Evolutionary conservation across 305 asterid species (phyloP).

Genomic region (Plantago coronopus): DNA sequence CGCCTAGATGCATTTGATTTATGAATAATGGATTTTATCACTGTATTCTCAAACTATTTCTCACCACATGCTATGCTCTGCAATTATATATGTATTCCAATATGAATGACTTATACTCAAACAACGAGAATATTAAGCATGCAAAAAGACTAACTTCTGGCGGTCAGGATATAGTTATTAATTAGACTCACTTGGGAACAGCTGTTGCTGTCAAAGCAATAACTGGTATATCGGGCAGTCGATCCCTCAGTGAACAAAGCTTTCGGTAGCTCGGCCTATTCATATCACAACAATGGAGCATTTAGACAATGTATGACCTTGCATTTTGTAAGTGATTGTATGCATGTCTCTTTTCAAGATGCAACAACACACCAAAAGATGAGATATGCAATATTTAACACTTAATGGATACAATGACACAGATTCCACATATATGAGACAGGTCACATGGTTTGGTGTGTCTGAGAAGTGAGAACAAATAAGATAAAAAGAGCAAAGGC

Average conservation of each 20-base stretch:
- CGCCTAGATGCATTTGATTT: slow-evolving; percentile 13
- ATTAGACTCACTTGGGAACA: slow-evolving; percentile 79
- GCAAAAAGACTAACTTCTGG: slow-evolving; percentile 10
- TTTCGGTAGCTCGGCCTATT: slow-evolving; percentile 96
- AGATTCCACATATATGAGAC: too few species aligned
- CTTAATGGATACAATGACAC: too few species aligned
- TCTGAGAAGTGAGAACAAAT: too few species aligned
- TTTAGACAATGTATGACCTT: neutral
- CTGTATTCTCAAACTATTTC: too few species aligned
- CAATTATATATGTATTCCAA: neutral
- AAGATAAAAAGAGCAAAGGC: too few species aligned
- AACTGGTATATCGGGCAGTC: slow-evolving; percentile 68
- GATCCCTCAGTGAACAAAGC: slow-evolving; percentile 74
- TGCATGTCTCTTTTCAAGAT: too few species aligned
- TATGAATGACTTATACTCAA: neutral
- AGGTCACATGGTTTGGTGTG: too few species aligned
- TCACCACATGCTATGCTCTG: too few species aligned
- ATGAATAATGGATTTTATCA: neutral
- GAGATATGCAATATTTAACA: too few species aligned
- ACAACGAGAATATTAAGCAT: slow-evolving; percentile 11
- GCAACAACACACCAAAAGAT: too few species aligned
- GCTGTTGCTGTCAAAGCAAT: slow-evolving; percentile 98
- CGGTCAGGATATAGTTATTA: slow-evolving; percentile 20
- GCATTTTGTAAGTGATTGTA: neutral
- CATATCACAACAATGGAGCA: slow-evolving; percentile 26